Conservation (phyloP, 495 filamentous ascomycete species). For the Aspergillus mulundensis region DNA sequence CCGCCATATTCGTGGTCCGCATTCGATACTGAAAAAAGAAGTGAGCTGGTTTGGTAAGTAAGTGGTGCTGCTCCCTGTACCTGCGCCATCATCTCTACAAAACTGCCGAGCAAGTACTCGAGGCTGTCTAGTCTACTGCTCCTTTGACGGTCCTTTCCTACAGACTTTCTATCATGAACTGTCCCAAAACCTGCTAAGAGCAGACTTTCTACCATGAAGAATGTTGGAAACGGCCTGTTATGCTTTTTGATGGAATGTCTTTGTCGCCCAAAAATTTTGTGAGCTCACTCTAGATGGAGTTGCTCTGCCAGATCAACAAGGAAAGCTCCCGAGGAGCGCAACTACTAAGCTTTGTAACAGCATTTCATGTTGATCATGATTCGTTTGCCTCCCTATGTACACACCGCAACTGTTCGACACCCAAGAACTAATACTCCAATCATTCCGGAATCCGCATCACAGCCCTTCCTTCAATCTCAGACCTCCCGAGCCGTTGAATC, state of each 20-base stretch:
- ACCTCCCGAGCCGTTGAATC: conserved; percentile 35
- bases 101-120: background rate
- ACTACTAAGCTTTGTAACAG: too few relatives aligned
- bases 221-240: background rate
- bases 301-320: too few relatives aligned
- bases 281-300: background rate
- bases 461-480: conserved; percentile 39
- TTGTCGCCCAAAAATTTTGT: background rate
- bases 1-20: background rate
- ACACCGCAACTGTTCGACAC: too few relatives aligned
- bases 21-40: background rate
- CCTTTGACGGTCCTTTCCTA: too few relatives aligned
- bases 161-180: too few relatives aligned
- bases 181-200: background rate
- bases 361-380: too few relatives aligned
- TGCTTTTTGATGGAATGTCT: background rate
- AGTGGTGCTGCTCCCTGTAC: background rate
- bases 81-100: background rate
- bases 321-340: too few relatives aligned
- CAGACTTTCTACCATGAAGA: background rate
- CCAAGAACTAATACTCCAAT: background rate
- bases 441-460: conserved; percentile 39
- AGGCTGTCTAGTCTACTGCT: background rate
- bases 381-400: too few relatives aligned
- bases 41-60: background rate